Percentiles rank a stretch among this genome's conserved stretches.
These are phyloP conservation scores for Cordyceps sp. DNA, from an alignment of 2,329 filamentous ascomycete genomes.

Conservation along the genomic window DNA sequence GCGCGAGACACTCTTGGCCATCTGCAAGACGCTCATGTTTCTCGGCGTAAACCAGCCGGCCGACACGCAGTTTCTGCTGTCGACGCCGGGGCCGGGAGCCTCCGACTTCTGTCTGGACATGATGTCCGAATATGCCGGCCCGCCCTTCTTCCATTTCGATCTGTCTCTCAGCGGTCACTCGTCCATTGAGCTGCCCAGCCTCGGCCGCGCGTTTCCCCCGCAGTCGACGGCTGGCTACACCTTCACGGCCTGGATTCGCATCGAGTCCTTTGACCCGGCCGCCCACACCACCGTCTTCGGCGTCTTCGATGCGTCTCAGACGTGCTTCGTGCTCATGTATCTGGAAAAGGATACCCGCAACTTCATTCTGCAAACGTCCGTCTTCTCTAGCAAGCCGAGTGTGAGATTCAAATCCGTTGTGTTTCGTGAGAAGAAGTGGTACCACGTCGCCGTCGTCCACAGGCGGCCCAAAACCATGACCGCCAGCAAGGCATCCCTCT, in stretches of 20 bases:
- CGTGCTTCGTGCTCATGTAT: constrained; percentile 87
- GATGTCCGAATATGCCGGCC: constrained; percentile 56
- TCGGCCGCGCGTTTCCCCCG: constrained; percentile 75
- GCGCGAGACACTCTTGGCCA: constrained; percentile 39
- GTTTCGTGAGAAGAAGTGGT: constrained; percentile 71
- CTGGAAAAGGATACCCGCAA: constrained; percentile 86
- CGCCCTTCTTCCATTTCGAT: constrained; percentile 87
- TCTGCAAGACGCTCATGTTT: constrained; percentile 54
- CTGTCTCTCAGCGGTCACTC: constrained; percentile 75
- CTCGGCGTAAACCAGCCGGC: constrained; percentile 67
- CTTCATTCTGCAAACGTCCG: constrained; percentile 90
- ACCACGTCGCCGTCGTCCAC: constrained; percentile 84
- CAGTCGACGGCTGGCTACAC: constrained; percentile 71
- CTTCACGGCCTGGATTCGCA: constrained; percentile 72
- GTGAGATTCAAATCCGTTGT: constrained; percentile 76
- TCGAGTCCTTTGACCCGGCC: constrained; percentile 71
- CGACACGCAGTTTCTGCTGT: constrained; percentile 61
- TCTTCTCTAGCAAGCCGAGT: constrained; percentile 71
- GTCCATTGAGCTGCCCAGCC: constrained; percentile 75
- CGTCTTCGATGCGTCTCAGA: constrained; percentile 79
- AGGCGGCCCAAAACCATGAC: constrained; percentile 58
- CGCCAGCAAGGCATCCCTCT: constrained; percentile 70
- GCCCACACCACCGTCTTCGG: constrained; percentile 93
- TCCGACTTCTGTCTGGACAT: constrained; percentile 59
- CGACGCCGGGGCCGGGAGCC: constrained; percentile 31